Percentiles rank a stretch among this genome's conserved stretches.
Conservation (phyloP, 2,329 filamentous ascomycete genomes). For the Colletotrichum destructivum region DNA sequence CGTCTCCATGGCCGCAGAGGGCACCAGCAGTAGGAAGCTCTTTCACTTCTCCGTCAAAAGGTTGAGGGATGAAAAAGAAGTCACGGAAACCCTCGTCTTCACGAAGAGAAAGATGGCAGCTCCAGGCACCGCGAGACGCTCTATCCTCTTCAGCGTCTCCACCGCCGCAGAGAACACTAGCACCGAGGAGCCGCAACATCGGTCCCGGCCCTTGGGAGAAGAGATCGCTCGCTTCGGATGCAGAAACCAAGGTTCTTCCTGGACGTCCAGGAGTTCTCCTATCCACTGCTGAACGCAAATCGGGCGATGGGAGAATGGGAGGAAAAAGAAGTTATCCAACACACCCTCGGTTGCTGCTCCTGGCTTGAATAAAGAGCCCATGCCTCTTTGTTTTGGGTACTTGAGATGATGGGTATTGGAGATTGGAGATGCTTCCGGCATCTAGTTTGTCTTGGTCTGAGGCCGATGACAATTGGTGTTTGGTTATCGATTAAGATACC, state of each 20-base stretch:
- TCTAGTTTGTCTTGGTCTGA: not conserved
- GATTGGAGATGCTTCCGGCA: too few species aligned
- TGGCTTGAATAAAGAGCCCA: not conserved
- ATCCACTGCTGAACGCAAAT: not conserved
- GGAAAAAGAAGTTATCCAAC: not conserved
- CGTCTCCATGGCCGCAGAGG: not conserved
- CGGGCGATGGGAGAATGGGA: not conserved
- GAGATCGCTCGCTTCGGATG: not conserved
- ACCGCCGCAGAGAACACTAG: not conserved
- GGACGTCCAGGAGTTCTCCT: not conserved
- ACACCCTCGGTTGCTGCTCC: not conserved
- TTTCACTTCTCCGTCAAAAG: not conserved
- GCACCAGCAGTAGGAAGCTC: not conserved
- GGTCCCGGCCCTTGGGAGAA: not conserved
- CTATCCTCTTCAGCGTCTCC: not conserved
- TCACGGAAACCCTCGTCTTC: not conserved
- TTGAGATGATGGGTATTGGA: not conserved
- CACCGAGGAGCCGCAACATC: not conserved
- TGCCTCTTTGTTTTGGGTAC: not conserved
- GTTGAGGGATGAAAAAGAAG: not conserved
- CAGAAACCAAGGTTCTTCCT: not conserved
- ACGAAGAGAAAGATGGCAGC: not conserved
- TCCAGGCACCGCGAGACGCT: not conserved
- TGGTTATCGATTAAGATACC: too few species aligned
- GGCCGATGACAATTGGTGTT: not conserved